These are phyloP conservation scores for Setaria viridis DNA, from an alignment of 202 grass and related monocot genomes.

Conservation along the genomic window DNA sequence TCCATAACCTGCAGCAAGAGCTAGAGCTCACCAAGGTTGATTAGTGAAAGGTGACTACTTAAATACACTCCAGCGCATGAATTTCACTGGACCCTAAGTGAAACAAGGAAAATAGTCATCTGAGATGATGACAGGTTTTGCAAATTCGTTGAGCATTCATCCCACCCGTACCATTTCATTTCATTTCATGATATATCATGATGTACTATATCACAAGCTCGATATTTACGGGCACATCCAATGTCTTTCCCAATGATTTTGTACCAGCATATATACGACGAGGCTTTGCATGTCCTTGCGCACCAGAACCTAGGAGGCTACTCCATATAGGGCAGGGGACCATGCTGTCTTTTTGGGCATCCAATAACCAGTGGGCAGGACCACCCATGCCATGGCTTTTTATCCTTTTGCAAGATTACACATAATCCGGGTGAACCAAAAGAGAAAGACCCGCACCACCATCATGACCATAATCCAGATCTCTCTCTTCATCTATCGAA, in stretches of 20 bases:
- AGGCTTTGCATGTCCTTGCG: slow-evolving; percentile 36
- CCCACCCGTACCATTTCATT: too few relatives aligned
- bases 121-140: neutral
- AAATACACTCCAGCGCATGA: too few relatives aligned
- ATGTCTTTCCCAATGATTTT: slow-evolving; percentile 9
- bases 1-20: too few relatives aligned
- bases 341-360: slow-evolving; percentile 50
- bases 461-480: slow-evolving; percentile 23
- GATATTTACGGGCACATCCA: neutral
- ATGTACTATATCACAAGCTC: neutral
- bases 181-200: neutral
- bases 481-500: neutral
- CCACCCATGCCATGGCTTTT: slow-evolving; percentile 46
- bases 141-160: too few relatives aligned
- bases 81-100: too few relatives aligned
- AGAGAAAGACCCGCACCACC: neutral
- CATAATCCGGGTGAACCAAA: slow-evolving; percentile 5
- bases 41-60: neutral
- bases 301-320: slow-evolving; percentile 56
- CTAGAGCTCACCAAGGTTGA: neutral
- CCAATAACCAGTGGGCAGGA: slow-evolving; percentile 41
- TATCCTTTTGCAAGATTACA: slow-evolving; percentile 48
- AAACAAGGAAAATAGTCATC: neutral
- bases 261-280: neutral
- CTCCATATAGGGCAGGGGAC: slow-evolving; percentile 56